These are phyloP conservation scores for Poteriospumella lacustris DNA, from an alignment of 108 stramenopile species.

Conservation along the genomic window DNA sequence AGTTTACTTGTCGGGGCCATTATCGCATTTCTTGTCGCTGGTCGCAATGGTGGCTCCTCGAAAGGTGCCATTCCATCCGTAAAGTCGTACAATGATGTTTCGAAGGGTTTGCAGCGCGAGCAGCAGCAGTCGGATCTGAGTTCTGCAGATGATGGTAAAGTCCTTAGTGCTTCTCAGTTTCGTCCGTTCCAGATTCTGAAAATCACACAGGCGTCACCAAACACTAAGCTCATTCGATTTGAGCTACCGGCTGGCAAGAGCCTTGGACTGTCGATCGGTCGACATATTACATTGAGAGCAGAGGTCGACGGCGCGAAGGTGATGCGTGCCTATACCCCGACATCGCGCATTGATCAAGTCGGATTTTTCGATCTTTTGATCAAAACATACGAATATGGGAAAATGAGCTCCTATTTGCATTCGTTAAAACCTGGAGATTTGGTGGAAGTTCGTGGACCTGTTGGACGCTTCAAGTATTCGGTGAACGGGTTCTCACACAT, in stretches of 20 bases:
- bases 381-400: conserved; percentile 24
- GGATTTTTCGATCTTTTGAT: conserved; percentile 16
- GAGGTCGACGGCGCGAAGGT: neutral
- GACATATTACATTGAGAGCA: conserved; percentile 11
- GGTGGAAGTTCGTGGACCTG: conserved; percentile 21
- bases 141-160: neutral
- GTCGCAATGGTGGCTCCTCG: too few species aligned
- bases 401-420: conserved; percentile 22
- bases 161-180: neutral
- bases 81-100: too few species aligned
- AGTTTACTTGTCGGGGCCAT: too few species aligned
- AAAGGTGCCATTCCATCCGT: too few species aligned
- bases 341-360: neutral
- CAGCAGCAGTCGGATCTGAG: too few species aligned
- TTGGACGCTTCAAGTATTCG: conserved; percentile 26
- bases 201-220: neutral
- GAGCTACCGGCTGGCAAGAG: neutral
- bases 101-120: too few species aligned
- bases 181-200: neutral
- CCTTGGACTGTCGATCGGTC: conserved; percentile 16
- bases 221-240: conserved; percentile 29
- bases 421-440: neutral
- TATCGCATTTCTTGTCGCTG: too few species aligned
- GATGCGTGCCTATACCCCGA: conserved; percentile 16
- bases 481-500: neutral